Evolutionary conservation across 129 eudicot genomes (phyloP), one percentile per base, ranked within the genome.

Genomic region (Escallonia rubra): DNA sequence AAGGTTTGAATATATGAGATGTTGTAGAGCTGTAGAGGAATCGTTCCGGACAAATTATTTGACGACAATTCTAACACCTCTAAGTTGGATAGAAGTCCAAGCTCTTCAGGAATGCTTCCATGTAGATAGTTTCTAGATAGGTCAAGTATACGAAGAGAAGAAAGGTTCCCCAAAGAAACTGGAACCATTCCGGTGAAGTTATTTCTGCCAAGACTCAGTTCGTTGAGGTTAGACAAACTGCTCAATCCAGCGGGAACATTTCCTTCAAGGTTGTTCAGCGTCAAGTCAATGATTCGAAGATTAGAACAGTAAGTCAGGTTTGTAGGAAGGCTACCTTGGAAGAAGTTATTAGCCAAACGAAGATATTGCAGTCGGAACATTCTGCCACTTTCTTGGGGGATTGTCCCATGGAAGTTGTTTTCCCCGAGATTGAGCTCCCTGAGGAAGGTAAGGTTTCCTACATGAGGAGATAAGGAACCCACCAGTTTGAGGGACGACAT

Each of bases 1-100:
- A 77, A 40, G 6, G 0, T 6, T 1, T 13, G 50, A 40, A 77
- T 63, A 0, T 73, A 70, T 15, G 77, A 77, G 8, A 71, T 8
- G 40, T 76, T 70, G 67, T 63, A 76, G 42, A 76, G 5, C 4
- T 62, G 57, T 3, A 48, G 38, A 47, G 72, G 81, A 38, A 76
- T 7, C 43, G 13, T 50, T 8, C 81, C 81, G 3, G 76, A 63
- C 23, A 76, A 38, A 4, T 63, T 43, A 58, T 70, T 64, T 8
- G 7, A 0, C 6, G 13, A 51, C 4, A 70, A 52, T 9, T 41
- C 64, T 1, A 68, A 10, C 23, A 8, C 34, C 51, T 23, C 39
- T 10, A 75, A 40, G 42, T 57, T 47, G 43, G 61, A 41, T n/a
- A 76, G 43, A 39, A 41, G 59, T 0, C 56, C 72, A 6, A 76